Conservation (phyloP, 352 stramenopile species). For the Globisporangium splendens region DNA sequence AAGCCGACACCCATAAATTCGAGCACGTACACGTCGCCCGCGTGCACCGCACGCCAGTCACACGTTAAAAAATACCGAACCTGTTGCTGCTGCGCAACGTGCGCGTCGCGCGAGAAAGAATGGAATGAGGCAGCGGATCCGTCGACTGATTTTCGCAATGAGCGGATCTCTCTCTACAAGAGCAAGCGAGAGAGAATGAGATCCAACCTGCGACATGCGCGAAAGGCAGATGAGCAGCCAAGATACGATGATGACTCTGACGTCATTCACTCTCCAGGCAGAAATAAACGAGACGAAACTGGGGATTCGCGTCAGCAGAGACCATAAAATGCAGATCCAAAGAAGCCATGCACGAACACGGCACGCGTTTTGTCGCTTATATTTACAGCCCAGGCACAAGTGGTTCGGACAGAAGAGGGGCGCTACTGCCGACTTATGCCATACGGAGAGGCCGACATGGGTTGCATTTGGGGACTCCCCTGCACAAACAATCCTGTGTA, state of each 20-base stretch:
- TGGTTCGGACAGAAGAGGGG: no score
- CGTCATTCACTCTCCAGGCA: neutral
- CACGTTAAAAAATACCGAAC: neutral
- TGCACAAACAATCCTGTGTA: no score
- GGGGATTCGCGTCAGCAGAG: neutral
- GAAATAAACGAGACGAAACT: neutral
- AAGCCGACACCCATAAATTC: no score
- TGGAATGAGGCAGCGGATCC: no score
- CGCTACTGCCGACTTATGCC: no score
- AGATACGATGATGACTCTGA: slow-evolving; percentile 1
- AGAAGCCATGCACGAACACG: neutral
- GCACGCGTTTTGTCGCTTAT: neutral
- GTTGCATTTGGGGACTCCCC: no score
- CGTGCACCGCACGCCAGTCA: no score
- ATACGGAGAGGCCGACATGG: no score
- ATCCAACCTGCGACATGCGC: neutral
- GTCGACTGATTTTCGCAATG: no score
- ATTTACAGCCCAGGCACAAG: no score
- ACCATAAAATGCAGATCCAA: neutral
- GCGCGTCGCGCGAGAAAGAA: neutral
- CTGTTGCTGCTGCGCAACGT: neutral
- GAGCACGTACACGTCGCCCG: no score
- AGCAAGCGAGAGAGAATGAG: neutral
- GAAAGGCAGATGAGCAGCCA: neutral
- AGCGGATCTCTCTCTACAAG: neutral